phyloP scores from a whole-genome alignment of 1,284 basidiomycete genomes.

The Moesziomyces parantarcticus region DNA sequence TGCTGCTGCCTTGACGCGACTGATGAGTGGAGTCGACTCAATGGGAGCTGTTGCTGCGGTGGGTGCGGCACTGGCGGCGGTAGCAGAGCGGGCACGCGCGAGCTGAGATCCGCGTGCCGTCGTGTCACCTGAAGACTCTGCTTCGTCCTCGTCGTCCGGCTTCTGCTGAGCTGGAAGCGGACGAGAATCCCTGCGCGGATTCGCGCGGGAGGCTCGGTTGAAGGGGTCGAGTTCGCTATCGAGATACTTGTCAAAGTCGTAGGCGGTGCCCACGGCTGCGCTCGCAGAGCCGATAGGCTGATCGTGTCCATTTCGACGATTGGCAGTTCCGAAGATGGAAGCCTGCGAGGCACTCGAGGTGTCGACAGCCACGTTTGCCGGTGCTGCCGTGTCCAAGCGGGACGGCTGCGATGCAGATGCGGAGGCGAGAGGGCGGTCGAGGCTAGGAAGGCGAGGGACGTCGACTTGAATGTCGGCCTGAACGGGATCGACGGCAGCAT shows the following conservation, averaged over 20 bases:
- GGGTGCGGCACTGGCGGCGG: not conserved
- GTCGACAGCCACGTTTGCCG: conserved; percentile 4
- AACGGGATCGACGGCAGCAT: conserved; percentile 8
- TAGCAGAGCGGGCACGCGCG: not conserved
- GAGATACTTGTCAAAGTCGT: conserved; percentile 48
- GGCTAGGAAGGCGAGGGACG: conserved; percentile 25
- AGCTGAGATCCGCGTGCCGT: conserved; percentile 28
- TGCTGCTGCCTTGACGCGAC: conserved; percentile 23
- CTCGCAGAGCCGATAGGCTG: conserved; percentile 23
- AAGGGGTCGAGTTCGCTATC: conserved; percentile 47
- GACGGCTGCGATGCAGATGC: not conserved
- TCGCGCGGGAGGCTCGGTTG: conserved; percentile 40
- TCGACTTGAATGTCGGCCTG: conserved; percentile 37
- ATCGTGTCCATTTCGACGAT: conserved; percentile 26
- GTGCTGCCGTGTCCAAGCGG: not conserved
- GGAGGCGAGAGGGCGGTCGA: not conserved
- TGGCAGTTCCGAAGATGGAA: conserved; percentile 32
- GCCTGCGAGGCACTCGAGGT: conserved; percentile 25
- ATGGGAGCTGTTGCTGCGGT: conserved; percentile 5
- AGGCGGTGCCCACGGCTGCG: conserved; percentile 17
- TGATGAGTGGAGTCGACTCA: conserved; percentile 38
- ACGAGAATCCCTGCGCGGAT: conserved; percentile 35
- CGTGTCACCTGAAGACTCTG: conserved; percentile 29
- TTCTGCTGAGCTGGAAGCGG: conserved; percentile 29
- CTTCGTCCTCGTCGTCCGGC: conserved; percentile 7